Base-by-base conservation (phyloP, 805 yeast genomes). In the Trichomonascus vanleenenianus region DNA sequence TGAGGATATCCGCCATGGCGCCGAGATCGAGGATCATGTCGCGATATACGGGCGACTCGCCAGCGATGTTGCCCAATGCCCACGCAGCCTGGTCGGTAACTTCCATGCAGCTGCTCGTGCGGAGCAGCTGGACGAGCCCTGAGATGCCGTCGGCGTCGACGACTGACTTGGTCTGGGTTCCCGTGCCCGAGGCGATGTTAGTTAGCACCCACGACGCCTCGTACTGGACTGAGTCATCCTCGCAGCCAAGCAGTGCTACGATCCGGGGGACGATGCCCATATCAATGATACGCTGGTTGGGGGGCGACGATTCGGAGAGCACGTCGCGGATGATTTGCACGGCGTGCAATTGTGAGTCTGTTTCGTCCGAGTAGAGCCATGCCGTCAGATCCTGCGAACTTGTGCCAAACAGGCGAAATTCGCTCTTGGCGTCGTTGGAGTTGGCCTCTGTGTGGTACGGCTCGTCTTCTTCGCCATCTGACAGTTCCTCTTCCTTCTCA, bases 51-150 rank as follows among this genome's bases (percentile, higher is more conserved):
- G 95, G 75, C 12, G 95, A 85, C 63, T 89, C 97, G 65, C 97
- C 97, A 20, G 97, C 96, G 62, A 89, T 96, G 63, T 89, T 89
- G 69, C 97, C 97, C 55, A 89, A 72, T 20, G 97, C 97, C 97
- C 97, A 89, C 55, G 89, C 89, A 10, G 97, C 97, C 70, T 89
- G 97, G 66, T 89, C 97, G 66, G 86, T 85, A 46, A 91, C 96
- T 61, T 91, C 97, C n/a, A 12, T 12, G 12, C 15, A 11, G n/a
- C 15, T 14, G n/a, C 15, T 12, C 15, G 15, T 31, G 11, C 34
- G 34, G 11, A 31, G 34, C n/a, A 31, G 5, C 6, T 14, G 15
- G 5, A 31, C n/a, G n/a, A 31, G 34, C 34, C 15, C 34, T 27
- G 93, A 93, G 35, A 85, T 89, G 0, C 93, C 93, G 42, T 83